Evolutionary conservation across 345 rosid species (phyloP), one percentile per base, ranked within the genome.

Genomic region (Heritiera littoralis): DNA sequence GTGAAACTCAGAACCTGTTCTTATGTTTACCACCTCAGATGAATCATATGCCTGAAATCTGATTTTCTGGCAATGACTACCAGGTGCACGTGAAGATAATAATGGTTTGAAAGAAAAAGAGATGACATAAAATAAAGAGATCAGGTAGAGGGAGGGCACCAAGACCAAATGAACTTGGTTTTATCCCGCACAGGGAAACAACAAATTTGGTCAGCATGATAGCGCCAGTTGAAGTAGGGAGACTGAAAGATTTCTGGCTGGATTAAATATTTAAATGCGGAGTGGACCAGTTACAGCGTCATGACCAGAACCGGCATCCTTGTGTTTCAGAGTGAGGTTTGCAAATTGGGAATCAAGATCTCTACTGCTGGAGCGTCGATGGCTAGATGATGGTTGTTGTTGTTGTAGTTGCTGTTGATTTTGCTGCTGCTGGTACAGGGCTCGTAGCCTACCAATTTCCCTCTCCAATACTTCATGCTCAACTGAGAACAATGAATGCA

Each of bases 391-490:
- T 66, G 93, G 85, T 40, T 83, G 91, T 51, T 83, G 91, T 51
- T 82, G 88, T 8, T 83, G 91, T 51, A 81, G 88, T 8, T 81
- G 90, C 32, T 82, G 88, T 2, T 77, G 89, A 9, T 83, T 86
- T 60, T 88, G 92, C 14, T 90, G 97, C 73, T 89, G 94, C 83
- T 92, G 92, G 81, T 89, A 93, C 85, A 91, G 64, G 10, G 85
- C 77, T 76, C 89, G 82, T 55, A 95, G 85, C 88, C 98, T 91
- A 77, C 92, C 93, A 74, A 93, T 88, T 85, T 95, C 99, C 86
- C 94, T 91, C 87, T 95, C 99, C 82, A 95, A 86, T 79, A 95
- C 90, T 52, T 95, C 96, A n/a, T 93, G 99, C 86, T 95, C 99
- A 94, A 95, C 99, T 95, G 91, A 72, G 78, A 59, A 84, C 63